phyloP scores from a whole-genome alignment of 1,284 basidiomycete genomes.

The Papiliotrema nemorosa region DNA sequence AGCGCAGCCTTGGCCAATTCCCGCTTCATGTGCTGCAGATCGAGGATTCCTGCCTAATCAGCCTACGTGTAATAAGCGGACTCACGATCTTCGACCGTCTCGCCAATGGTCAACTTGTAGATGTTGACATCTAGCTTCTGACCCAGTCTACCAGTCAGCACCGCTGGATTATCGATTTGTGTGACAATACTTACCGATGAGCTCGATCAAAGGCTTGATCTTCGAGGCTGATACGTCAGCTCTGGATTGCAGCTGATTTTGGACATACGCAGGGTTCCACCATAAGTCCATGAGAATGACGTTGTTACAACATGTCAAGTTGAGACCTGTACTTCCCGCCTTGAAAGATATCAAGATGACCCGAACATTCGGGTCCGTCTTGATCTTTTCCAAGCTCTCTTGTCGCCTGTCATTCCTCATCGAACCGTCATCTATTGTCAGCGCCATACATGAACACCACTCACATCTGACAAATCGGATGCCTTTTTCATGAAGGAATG shows the following conservation, averaged over 20 bases:
- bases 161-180: background rate
- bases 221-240: slow-evolving; percentile 54
- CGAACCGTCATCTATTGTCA: slow-evolving; percentile 54
- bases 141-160: slow-evolving; percentile 55
- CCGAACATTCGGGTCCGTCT: slow-evolving; percentile 56
- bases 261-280: slow-evolving; percentile 75
- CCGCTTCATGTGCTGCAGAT: slow-evolving; percentile 83
- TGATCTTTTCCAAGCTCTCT: slow-evolving; percentile 68
- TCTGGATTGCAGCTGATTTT: background rate
- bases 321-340: slow-evolving; percentile 87
- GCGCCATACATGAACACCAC: slow-evolving; percentile 43
- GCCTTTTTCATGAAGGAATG: slow-evolving; percentile 65
- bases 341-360: slow-evolving; percentile 96
- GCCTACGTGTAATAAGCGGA: background rate
- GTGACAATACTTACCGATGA: slow-evolving; percentile 56
- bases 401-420: slow-evolving; percentile 77
- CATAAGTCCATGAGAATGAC: slow-evolving; percentile 90
- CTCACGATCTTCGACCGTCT: slow-evolving; percentile 80
- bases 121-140: slow-evolving; percentile 85
- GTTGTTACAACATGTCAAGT: slow-evolving; percentile 90
- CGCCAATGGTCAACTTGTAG: slow-evolving; percentile 84
- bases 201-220: slow-evolving; percentile 91
- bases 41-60: slow-evolving; percentile 49
- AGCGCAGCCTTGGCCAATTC: slow-evolving; percentile 78
- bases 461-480: slow-evolving; percentile 79